A percentile compares a stretch with the other conserved stretches of the same genome.
Conservation (phyloP, 495 filamentous ascomycete species). For the Aspergillus taichungensis region DNA sequence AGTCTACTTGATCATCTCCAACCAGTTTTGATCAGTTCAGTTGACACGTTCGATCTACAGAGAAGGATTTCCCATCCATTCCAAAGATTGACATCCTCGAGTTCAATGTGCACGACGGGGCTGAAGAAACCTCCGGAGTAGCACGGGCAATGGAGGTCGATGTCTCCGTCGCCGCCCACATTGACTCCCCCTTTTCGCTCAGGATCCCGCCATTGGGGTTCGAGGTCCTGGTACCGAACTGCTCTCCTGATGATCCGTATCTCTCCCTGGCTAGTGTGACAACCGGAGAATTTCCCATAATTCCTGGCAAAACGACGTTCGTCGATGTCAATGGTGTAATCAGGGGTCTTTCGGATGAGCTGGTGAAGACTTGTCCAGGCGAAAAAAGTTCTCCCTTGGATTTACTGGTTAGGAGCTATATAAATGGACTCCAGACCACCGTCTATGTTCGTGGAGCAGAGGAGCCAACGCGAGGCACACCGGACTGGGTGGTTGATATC, state of each 20-base stretch:
- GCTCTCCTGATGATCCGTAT: conserved; percentile 48
- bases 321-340: conserved; percentile 63
- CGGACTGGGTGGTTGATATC: conserved; percentile 72
- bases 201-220: conserved; percentile 73
- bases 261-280: conserved; percentile 70
- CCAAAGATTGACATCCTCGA: conserved; percentile 70
- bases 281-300: conserved; percentile 54
- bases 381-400: conserved; percentile 76
- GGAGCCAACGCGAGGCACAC: conserved; percentile 53
- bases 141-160: conserved; percentile 67
- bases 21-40: background rate
- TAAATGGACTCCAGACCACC: conserved; percentile 66
- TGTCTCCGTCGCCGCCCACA: conserved; percentile 55
- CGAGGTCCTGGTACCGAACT: conserved; percentile 73
- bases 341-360: conserved; percentile 55
- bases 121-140: conserved; percentile 33
- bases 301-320: conserved; percentile 53
- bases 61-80: conserved; percentile 59
- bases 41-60: conserved; percentile 23
- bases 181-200: conserved; percentile 67
- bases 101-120: conserved; percentile 60
- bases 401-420: conserved; percentile 68
- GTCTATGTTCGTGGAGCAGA: conserved; percentile 74
- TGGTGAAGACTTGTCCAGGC: conserved; percentile 65
- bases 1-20: conserved; percentile 28